Evolutionary conservation across 1,284 basidiomycete species (phyloP).

Genomic region (Neonothopanus nambi): DNA sequence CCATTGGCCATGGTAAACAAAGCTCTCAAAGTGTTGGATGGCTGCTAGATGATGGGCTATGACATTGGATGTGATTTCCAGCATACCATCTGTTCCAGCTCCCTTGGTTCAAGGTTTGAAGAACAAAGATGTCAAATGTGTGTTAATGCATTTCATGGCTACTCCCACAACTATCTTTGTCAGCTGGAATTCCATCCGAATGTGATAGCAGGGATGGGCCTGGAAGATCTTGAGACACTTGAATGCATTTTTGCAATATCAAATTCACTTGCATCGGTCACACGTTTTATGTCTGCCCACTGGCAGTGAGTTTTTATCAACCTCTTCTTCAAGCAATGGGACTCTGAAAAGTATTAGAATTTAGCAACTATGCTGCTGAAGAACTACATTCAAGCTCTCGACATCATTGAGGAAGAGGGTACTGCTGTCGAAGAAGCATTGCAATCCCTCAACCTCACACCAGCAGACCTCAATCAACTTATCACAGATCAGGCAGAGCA

Average conservation of each 20-base stretch:
- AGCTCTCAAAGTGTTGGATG: not conserved
- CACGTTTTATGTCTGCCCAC: not conserved
- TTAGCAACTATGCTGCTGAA: not conserved
- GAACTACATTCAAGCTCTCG: not conserved
- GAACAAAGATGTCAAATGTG: slow-evolving; percentile 13
- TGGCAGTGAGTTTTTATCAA: not conserved
- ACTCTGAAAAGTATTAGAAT: not conserved
- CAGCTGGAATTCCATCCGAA: slow-evolving; percentile 26
- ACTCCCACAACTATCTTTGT: too few relatives aligned
- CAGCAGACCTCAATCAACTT: not conserved
- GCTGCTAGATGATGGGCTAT: not conserved
- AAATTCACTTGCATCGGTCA: not conserved
- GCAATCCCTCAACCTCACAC: not conserved
- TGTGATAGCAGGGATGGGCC: slow-evolving; percentile 22
- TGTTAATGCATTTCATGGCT: slow-evolving; percentile 23
- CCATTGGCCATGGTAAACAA: too few relatives aligned
- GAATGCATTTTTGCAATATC: not conserved
- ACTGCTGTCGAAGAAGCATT: not conserved
- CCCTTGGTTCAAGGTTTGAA: slow-evolving; percentile 26
- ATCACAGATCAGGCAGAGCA: not conserved
- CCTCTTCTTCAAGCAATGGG: not conserved
- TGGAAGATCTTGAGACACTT: not conserved
- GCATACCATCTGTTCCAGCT: not conserved
- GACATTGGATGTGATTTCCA: slow-evolving; percentile 4
- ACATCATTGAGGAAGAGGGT: not conserved